Base-by-base conservation (phyloP, 371 early-diverging fungal genomes). In the Zychaea mexicana region DNA sequence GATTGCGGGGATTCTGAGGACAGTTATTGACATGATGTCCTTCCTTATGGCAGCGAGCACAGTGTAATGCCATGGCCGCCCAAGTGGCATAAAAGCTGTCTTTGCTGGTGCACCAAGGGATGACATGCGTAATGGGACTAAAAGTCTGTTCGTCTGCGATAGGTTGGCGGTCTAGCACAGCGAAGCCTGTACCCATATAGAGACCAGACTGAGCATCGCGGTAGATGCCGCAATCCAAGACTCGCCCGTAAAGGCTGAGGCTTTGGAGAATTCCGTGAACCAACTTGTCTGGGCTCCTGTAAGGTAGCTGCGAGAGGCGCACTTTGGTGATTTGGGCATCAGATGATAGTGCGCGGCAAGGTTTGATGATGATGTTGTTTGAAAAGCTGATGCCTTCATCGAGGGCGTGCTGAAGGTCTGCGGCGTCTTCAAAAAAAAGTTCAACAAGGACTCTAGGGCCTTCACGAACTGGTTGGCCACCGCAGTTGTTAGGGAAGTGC, bases 1-100 rank as follows among this genome's bases (percentile, higher is more conserved):
- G 21, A 24, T 47, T 55, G 3, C 21, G 8, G 7, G 62, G 55
- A 21, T 27, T 31, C 4, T 62, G 26, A 26, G 62, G 36, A 45
- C 62, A 62, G 26, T 53, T 17, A 12, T 28, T n/a, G 19, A 33
- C 33, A 38, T 32, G 22, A 24, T 62, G 62, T 1, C 55, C 38
- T 22, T 22, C 24, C 17, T 38, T 15, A 24, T 61, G 49, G 52
- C 61, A 49, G 1, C 19, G 1, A 12, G 3, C 24, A 21, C 36
- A 57, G 6, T 57, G 36, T 19, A 60, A 15, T 21, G 19, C 26
- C 60, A 60, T 60, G 3, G 38, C 17, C 22, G n/a, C 21, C 60
- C 61, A 61, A 9, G 49, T 61, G 8, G 52, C 61, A 19, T 52
- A 52, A 12, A 27, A 61, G 31, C 4, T 6, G 2, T 2, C 2